Base-by-base conservation (phyloP, 768 basidiomycete species). In the Mycena maculata region DNA sequence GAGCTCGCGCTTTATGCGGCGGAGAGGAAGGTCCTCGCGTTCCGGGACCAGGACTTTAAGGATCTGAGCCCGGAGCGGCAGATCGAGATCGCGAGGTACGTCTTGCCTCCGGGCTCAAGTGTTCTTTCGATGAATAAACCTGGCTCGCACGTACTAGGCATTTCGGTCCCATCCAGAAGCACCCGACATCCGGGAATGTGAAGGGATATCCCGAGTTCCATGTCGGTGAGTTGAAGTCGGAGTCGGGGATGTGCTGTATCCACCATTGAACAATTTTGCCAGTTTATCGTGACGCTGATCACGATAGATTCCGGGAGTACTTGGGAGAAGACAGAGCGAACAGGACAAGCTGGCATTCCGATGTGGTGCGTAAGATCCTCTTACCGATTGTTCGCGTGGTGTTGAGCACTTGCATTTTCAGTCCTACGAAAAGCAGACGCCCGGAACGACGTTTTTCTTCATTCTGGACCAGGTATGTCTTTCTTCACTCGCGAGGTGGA, bases 41-140 rank as follows among this genome's bases (percentile, higher is more conserved):
- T 88, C 81, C 83, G 87, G 22, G 83, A 88, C 75, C 88, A 89
- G 68, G 85, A 89, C 74, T 88, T 89, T 78, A 88, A 87, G 76
- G 86, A 87, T 66, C 65, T 88, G n/a, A 76, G 78, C 1, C 79
- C 85, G 10, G 86, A 88, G 44, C 74, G 79, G 60, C 87, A 87
- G 67, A 84, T 87, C 64, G 86, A 84, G 71, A 82, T 87, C 38
- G 83, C 84, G 10, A 80, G 75, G 84, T 83, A 28, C 18, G 71
- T 4, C n/a, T 25, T n/a, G 63, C 3, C 31, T 54, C 60, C 10
- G 15, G 16, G 12, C 36, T 48, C 28, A 22, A 42, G 28, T 3
- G 30, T 50, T 12, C 53, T 48, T 27, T 41, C 22, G n/a, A n/a
- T n/a, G n/a, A n/a, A n/a, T 48, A 5, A 3, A 45, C n/a, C n/a